A percentile compares a stretch with the other conserved stretches of the same genome.
These are phyloP conservation scores for Capronia coronata DNA, from an alignment of 2,329 filamentous ascomycete species.

Conservation along the genomic window DNA sequence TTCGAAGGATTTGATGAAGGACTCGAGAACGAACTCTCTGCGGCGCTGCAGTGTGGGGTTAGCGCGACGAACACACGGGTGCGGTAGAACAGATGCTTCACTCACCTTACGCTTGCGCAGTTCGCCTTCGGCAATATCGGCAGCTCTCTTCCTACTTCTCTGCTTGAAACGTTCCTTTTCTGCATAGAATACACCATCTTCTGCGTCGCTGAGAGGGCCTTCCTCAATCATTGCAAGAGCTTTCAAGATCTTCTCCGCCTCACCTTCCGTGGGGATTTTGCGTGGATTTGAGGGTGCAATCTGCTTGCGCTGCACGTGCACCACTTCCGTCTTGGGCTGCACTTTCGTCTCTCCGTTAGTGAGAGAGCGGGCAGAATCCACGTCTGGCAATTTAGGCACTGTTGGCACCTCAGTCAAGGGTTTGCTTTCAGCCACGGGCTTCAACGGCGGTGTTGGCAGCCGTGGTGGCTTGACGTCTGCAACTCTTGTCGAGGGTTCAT, in stretches of 20 bases:
- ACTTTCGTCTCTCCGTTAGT: conserved; percentile 16
- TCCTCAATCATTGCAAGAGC: conserved; percentile 56
- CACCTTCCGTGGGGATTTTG: conserved; percentile 51
- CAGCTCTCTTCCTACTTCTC: conserved; percentile 58
- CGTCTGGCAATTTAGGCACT: conserved; percentile 28
- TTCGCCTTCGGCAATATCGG: conserved; percentile 61
- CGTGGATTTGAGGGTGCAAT: conserved; percentile 53
- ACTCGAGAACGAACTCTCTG: conserved; percentile 50
- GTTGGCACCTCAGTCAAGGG: conserved; percentile 1
- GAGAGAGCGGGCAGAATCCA: conserved; percentile 20
- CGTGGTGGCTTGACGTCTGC: conserved; percentile 23
- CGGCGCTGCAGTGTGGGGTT: conserved; percentile 46
- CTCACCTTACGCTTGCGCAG: conserved; percentile 55
- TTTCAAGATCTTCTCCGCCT: conserved; percentile 63
- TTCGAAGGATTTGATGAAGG: conserved; percentile 54
- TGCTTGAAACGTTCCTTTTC: conserved; percentile 50
- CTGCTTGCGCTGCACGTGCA: conserved; percentile 43
- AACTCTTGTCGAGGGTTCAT: conserved; percentile 29
- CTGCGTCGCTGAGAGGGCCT: conserved; percentile 52
- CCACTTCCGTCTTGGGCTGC: conserved; percentile 38
- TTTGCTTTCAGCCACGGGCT: conserved; percentile 19
- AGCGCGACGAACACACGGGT: conserved; percentile 11
- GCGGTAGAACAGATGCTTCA: conserved; percentile 8
- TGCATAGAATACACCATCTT: conserved; percentile 46
- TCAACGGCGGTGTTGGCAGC: conserved; percentile 29